Conservation (phyloP, 352 stramenopile species). For the Globisporangium mamillatum region DNA sequence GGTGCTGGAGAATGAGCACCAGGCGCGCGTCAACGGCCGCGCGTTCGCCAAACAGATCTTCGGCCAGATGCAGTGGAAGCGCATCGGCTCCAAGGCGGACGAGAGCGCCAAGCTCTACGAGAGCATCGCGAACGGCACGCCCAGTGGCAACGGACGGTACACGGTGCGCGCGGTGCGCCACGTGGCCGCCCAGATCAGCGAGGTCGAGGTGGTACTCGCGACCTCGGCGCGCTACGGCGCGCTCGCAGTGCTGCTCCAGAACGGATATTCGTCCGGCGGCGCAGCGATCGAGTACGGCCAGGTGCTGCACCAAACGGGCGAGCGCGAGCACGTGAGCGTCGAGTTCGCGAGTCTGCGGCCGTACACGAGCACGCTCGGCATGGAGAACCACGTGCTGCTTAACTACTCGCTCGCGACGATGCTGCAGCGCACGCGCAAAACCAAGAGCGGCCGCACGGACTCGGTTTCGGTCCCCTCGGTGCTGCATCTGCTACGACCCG, state of each 20-base stretch:
- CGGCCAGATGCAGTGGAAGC: constrained; percentile 64
- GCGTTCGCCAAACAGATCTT: constrained; percentile 70
- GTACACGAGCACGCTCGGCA: constrained; percentile 22
- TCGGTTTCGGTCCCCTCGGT: constrained; percentile 50
- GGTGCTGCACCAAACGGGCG: constrained; percentile 55
- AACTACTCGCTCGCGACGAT: constrained; percentile 59
- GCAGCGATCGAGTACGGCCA: constrained; percentile 41
- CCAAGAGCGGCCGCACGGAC: constrained; percentile 25
- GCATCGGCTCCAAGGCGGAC: constrained; percentile 43
- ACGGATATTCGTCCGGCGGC: constrained; percentile 41
- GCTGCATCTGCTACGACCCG: constrained; percentile 58
- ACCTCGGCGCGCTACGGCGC: constrained; percentile 35
- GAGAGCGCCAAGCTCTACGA: constrained; percentile 68
- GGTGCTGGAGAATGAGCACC: constrained; percentile 45
- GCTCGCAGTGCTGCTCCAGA: constrained; percentile 38
- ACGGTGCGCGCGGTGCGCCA: constrained; percentile 56
- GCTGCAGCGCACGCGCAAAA: constrained; percentile 56
- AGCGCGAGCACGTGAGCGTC: constrained; percentile 57
- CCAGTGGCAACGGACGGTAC: constrained; percentile 20
- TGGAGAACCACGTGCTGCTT: constrained; percentile 57
- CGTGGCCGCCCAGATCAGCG: constrained; percentile 41
- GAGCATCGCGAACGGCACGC: constrained; percentile 18
- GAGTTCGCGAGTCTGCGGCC: constrained; percentile 51
- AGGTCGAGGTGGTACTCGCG: constrained; percentile 52
- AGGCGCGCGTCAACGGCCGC: constrained; percentile 50